Conservation (phyloP, 495 filamentous ascomycete genomes). For the Tuber umbilicatum region DNA sequence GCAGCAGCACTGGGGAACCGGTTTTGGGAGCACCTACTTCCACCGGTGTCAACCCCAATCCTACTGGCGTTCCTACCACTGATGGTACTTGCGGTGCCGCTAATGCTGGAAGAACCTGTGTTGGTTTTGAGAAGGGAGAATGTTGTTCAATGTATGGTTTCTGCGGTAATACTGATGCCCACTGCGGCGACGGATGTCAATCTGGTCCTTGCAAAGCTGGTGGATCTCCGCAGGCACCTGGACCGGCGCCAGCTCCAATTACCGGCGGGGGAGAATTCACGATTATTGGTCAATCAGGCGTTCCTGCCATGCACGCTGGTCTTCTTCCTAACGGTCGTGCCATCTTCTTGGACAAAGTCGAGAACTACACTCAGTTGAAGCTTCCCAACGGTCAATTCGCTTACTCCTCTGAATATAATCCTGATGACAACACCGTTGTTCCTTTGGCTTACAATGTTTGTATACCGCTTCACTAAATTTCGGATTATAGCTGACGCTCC, state of each 20-base stretch:
- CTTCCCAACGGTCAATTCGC: conserved; percentile 53
- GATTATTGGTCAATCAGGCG: conserved; percentile 52
- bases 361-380: conserved; percentile 55
- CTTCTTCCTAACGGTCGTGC: conserved; percentile 56
- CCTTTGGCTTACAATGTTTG: conserved; percentile 48
- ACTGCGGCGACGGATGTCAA: conserved; percentile 49
- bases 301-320: conserved; percentile 59
- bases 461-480: conserved; percentile 4
- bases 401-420: conserved; percentile 57
- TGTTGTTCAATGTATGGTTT: conserved; percentile 41
- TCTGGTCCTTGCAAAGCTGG: conserved; percentile 42
- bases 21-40: conserved; percentile 38
- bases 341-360: conserved; percentile 59
- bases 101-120: conserved; percentile 41
- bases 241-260: conserved; percentile 28
- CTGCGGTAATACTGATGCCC: conserved; percentile 44
- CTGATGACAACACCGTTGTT: conserved; percentile 47
- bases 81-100: conserved; percentile 44
- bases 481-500: neutral
- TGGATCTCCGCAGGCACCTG: conserved; percentile 28
- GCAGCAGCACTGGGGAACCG: conserved; percentile 21
- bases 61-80: conserved; percentile 33
- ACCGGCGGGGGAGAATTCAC: conserved; percentile 46
- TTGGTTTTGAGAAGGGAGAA: conserved; percentile 32
- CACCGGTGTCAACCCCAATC: neutral